phyloP scores from a whole-genome alignment of 2,329 filamentous ascomycete species.

The Graphilbum fragrans region DNA sequence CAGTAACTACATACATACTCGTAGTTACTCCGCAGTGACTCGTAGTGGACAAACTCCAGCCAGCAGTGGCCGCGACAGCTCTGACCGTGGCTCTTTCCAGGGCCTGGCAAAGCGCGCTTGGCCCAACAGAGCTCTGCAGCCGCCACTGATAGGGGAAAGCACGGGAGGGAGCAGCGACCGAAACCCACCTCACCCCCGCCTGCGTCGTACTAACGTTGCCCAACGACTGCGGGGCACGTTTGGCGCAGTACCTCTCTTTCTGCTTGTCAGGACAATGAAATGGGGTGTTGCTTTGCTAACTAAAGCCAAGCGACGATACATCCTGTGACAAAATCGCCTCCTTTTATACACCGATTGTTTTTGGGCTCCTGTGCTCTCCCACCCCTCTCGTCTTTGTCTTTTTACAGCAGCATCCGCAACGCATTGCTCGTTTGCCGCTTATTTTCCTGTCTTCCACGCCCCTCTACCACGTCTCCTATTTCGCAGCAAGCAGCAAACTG shows the following conservation, averaged over 20 bases:
- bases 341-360: conserved; percentile 4
- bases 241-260: no score
- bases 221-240: not conserved
- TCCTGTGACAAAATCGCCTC: not conserved
- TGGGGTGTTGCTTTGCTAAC: not conserved
- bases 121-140: not conserved
- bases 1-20: no score
- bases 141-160: not conserved
- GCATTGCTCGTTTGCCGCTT: not conserved
- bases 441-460: not conserved
- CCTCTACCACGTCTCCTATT: not conserved
- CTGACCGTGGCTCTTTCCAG: not conserved
- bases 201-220: not conserved
- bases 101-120: not conserved
- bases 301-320: no score
- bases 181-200: not conserved
- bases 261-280: no score
- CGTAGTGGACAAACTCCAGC: no score
- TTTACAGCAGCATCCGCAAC: not conserved
- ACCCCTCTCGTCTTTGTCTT: not conserved
- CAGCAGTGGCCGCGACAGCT: no score
- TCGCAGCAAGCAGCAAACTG: not conserved
- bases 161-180: not conserved
- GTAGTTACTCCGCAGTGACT: no score
- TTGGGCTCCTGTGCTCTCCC: no score